These are phyloP conservation scores for Aspergillus arachidicola DNA, from an alignment of 2,329 filamentous ascomycete genomes.

Conservation along the genomic window DNA sequence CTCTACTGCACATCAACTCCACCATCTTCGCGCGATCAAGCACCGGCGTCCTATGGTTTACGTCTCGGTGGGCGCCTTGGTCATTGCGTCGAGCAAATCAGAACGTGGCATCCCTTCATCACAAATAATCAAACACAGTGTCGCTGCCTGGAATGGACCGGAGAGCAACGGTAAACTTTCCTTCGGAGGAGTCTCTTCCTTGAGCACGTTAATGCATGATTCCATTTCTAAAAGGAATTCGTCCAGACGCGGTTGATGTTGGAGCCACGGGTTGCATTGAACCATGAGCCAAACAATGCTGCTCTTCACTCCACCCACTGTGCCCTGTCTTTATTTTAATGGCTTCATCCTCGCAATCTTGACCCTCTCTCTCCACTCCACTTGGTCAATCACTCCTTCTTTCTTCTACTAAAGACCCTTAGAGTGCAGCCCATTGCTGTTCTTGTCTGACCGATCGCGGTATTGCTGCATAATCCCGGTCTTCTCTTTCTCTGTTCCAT, in stretches of 20 bases:
- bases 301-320: constrained; percentile 6
- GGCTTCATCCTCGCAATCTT: constrained; percentile 11
- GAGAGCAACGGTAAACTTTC: constrained; percentile 8
- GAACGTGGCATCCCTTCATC: background rate
- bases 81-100: constrained; percentile 16
- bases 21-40: constrained; percentile 4
- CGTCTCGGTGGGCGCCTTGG: constrained; percentile 13
- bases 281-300: constrained; percentile 5
- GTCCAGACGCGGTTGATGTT: constrained; percentile 20
- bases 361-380: constrained; percentile 8
- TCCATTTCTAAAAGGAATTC: background rate
- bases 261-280: constrained; percentile 20
- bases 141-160: constrained; percentile 3
- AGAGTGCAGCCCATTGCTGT: background rate
- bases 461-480: constrained; percentile 1
- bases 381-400: constrained; percentile 2
- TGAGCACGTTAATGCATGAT: constrained; percentile 3
- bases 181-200: constrained; percentile 8
- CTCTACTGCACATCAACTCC: constrained; percentile 12
- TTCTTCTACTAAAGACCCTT: constrained; percentile 1
- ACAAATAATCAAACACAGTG: constrained; percentile 1
- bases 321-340: constrained; percentile 18
- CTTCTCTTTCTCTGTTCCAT: background rate
- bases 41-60: constrained; percentile 1
- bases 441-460: background rate